A percentile compares a stretch with the other conserved stretches of the same genome.
These are phyloP conservation scores for Globisporangium splendens DNA, from an alignment of 352 stramenopile genomes.

Conservation along the genomic window DNA sequence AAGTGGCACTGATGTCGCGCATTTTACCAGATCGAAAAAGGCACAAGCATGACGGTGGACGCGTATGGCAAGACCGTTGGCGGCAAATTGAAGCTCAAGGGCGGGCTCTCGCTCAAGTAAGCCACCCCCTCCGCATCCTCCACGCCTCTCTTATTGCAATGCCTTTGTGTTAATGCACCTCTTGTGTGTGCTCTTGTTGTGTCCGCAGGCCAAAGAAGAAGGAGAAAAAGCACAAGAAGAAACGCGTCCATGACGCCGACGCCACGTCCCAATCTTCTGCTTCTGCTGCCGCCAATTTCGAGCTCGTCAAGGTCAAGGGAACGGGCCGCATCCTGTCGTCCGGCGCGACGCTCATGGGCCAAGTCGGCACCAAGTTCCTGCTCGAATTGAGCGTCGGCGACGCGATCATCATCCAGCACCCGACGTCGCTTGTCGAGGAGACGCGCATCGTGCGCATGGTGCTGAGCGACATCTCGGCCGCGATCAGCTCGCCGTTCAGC, in stretches of 20 bases:
- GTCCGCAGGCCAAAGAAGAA: slow-evolving; percentile 34
- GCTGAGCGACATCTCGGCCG: slow-evolving; percentile 83
- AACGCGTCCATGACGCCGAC: slow-evolving; percentile 39
- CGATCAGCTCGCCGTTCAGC: slow-evolving; percentile 85
- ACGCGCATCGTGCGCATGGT: slow-evolving; percentile 90
- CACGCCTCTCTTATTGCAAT: no score
- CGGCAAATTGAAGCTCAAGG: slow-evolving; percentile 81
- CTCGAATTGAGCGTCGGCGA: slow-evolving; percentile 78
- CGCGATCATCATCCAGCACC: slow-evolving; percentile 85
- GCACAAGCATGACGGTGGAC: slow-evolving; percentile 2
- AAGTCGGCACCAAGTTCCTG: slow-evolving; percentile 80
- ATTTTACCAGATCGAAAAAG: not conserved
- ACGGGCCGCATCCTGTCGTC: slow-evolving; percentile 81
- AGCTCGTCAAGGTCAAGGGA: slow-evolving; percentile 76
- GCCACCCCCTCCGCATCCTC: not conserved
- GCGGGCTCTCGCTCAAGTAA: slow-evolving; percentile 77
- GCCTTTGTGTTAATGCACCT: not conserved
- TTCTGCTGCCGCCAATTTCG: slow-evolving; percentile 34
- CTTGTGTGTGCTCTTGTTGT: slow-evolving; percentile 2
- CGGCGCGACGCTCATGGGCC: slow-evolving; percentile 86
- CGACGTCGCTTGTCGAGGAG: slow-evolving; percentile 82
- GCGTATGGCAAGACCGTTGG: slow-evolving; percentile 71
- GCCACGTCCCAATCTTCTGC: slow-evolving; percentile 13
- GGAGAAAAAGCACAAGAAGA: slow-evolving; percentile 47
- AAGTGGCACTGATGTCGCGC: not conserved